Evolutionary conservation across 768 basidiomycete species (phyloP), one percentile per base, ranked within the genome.

Genomic region (Tulasnella sp.): DNA sequence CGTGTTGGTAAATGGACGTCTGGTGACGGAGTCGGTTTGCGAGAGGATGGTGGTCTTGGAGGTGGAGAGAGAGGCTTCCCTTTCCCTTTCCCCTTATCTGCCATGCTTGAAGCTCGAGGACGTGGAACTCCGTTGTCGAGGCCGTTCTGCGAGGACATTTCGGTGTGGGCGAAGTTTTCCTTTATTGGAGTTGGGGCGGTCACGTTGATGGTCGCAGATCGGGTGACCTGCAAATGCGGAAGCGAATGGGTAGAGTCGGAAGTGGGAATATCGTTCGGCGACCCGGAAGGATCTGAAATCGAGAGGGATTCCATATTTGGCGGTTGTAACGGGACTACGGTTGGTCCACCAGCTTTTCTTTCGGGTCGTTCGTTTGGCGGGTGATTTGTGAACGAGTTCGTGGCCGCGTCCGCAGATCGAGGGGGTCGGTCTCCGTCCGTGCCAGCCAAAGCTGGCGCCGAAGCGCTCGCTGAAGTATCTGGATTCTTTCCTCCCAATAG

Each of bases 11-110:
- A 18, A 27, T 73, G 14, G n/a, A 75, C 34, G 18, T 75, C 74
- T 10, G 44, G 40, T 3, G 74, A 75, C 5, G 74, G 44, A 24
- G 34, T 34, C 5, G 42, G 44, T 34, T 44, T 75, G n/a, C 44
- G 74, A 19, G 74, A 75, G 21, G 74, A 46, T 12, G 42, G 44
- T 34, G 74, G 52, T 48, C 31, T 75, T 34, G 74, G 74, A 52
- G 52, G 74, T 48, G 74, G 74, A 14, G 74, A 24, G 39, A 52
- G 44, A 2, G 74, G 42, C 21, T 44, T 46, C 12, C 44, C 74
- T 21, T 44, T 75, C 18, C 31, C 24, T 75, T 75, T 75, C 16
- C 40, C 34, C 74, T 34, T 75, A 18, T 52, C 74, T 8, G 74
- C 52, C 74, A 52, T 44, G 21, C 74, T 68, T 27, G 62, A 68